phyloP scores from a whole-genome alignment of 2,329 filamentous ascomycete genomes.

The Trichocomaceae sp. region DNA sequence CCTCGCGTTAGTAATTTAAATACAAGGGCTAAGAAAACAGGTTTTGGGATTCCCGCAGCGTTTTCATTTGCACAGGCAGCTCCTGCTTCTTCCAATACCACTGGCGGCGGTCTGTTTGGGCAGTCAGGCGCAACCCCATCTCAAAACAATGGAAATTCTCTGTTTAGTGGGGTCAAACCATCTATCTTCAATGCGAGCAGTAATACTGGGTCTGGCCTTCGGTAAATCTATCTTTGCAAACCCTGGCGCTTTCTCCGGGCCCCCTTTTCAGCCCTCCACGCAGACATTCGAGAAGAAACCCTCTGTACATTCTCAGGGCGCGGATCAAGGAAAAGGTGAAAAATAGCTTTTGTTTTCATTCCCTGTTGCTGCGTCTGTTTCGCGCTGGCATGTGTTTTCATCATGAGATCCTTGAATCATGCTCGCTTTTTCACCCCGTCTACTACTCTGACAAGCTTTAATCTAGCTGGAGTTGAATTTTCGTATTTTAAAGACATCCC shows the following conservation, averaged over 20 bases:
- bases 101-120: too few species aligned
- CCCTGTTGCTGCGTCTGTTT: neutral
- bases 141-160: too few species aligned
- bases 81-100: too few species aligned
- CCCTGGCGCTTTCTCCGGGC: neutral
- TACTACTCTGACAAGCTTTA: neutral
- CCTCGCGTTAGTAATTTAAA: neutral
- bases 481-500: constrained; percentile 3
- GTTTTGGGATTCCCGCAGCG: neutral
- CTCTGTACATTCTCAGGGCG: neutral
- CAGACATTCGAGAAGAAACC: neutral
- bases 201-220: too few species aligned
- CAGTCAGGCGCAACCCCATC: too few species aligned
- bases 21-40: too few species aligned
- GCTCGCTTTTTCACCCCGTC: neutral
- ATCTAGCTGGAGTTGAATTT: neutral
- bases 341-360: neutral
- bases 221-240: too few species aligned
- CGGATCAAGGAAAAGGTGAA: neutral
- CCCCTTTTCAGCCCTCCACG: neutral
- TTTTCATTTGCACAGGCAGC: too few species aligned
- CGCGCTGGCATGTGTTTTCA: neutral
- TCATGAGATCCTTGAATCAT: neutral
- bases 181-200: too few species aligned
- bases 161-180: too few species aligned